Evolutionary conservation across 306 rosid species (phyloP), one percentile per base, ranked within the genome.

Genomic region (Vigna mungo): DNA sequence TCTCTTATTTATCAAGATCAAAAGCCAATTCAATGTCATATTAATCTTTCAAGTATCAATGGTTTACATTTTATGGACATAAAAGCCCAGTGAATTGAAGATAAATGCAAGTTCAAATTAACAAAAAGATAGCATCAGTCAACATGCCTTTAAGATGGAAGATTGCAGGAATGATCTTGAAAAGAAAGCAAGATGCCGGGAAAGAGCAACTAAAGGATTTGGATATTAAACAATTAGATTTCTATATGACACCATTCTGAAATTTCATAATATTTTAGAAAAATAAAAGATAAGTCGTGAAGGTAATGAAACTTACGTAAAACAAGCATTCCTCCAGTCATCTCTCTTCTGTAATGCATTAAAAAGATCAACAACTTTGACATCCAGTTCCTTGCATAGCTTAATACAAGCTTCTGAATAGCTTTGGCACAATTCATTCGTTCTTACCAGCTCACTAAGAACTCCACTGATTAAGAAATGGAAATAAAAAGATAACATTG

Each of bases 381-480:
- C 82, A 66, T 81, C 92, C 80, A 87, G 83, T 86, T 92, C 96
- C 68, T 87, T 74, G 88, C 96, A 91, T 54, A 94, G 85, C 86
- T 89, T 80, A 72, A 85, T 34, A 87, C 97, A 90, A 67, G 95
- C 98, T 13, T 94, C 95, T 17, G 97, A 91, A 80, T 94, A 94
- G 47, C 77, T 87, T 75, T 66, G 46, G 85, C 97, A 94, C 83
- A 94, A 80, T 73, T 88, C 92, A 79, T 94, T 94, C 74, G 98
- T 94, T 87, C 98, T 85, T 72, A 94, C 88, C 64, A 92, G 76
- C 85, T 92, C 91, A 30, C 95, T 92, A 18, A 90, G 85, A 73
- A 47, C 20, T 21, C 41, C 67, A 69, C 98, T 90, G 87, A 78
- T 75, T 67, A 32, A 78, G 75, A 70, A 75, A 64, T 44, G 34